Evolutionary conservation across 805 yeast genomes (phyloP).

Genomic region (Wickerhamomyces hampshirensis): DNA sequence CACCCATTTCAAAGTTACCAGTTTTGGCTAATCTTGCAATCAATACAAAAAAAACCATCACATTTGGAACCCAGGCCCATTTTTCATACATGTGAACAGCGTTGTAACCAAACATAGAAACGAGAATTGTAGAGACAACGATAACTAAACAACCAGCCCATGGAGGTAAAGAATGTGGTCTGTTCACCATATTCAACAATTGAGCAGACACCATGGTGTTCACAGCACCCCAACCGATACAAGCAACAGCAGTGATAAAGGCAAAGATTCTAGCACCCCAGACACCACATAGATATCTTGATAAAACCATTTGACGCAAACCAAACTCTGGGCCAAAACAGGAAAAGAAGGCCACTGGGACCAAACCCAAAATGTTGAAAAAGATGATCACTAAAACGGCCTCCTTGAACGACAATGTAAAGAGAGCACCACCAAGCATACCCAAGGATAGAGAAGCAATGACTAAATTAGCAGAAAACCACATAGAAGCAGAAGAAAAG

Average conservation of each 20-base stretch:
- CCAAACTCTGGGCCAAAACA: constrained; percentile 81
- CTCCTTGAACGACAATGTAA: constrained; percentile 70
- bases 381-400: constrained; percentile 61
- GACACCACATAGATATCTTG: constrained; percentile 76
- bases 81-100: constrained; percentile 79
- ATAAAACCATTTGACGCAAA: constrained; percentile 79
- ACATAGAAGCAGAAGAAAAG: constrained; percentile 76
- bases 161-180: constrained; percentile 58
- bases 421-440: constrained; percentile 59
- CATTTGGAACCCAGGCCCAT: constrained; percentile 85
- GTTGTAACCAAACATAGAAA: constrained; percentile 80
- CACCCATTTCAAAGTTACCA: constrained; percentile 56
- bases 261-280: constrained; percentile 72
- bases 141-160: constrained; percentile 88
- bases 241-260: constrained; percentile 71
- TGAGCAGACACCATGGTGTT: constrained; percentile 89
- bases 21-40: constrained; percentile 72
- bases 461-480: constrained; percentile 88
- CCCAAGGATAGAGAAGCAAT: constrained; percentile 81
- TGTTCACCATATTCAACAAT: constrained; percentile 70
- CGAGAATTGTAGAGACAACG: constrained; percentile 59
- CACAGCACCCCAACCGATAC: constrained; percentile 95
- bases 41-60: constrained; percentile 67
- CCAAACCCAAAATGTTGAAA: constrained; percentile 66
- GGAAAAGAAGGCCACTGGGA: constrained; percentile 81